These are phyloP conservation scores for Pseudovirgaria hyperparasitica DNA, from an alignment of 2,329 filamentous ascomycete genomes.

Conservation along the genomic window DNA sequence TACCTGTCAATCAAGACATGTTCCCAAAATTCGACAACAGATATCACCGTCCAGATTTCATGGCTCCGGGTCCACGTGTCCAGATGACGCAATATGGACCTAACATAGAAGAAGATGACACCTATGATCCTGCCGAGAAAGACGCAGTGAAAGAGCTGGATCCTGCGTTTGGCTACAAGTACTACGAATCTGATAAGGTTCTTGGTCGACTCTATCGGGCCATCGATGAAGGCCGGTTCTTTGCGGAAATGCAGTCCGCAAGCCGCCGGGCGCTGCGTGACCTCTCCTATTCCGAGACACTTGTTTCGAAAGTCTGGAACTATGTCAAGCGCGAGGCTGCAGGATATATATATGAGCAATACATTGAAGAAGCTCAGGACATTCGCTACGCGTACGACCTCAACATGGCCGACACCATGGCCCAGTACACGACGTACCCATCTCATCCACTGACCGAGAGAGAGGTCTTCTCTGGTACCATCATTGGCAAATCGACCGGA, in stretches of 20 bases:
- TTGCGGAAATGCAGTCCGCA: slow-evolving; percentile 15
- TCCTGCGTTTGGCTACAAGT: slow-evolving; percentile 27
- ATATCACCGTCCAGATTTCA: slow-evolving; percentile 37
- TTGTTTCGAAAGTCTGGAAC: slow-evolving; percentile 23
- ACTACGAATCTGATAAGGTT: slow-evolving; percentile 55
- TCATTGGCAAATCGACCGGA: slow-evolving; percentile 37
- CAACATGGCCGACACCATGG: slow-evolving; percentile 36
- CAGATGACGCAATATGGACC: too few relatives aligned
- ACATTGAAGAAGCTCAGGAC: slow-evolving; percentile 26
- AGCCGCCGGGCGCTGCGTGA: too few relatives aligned
- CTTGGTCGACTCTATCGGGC: slow-evolving; percentile 59
- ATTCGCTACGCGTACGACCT: slow-evolving; percentile 41
- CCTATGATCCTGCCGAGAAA: slow-evolving; percentile 24
- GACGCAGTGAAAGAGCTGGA: slow-evolving; percentile 4
- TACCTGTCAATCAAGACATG: slow-evolving; percentile 10
- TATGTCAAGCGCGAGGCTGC: slow-evolving; percentile 28
- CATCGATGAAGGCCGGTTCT: slow-evolving; percentile 60
- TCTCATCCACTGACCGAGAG: slow-evolving; percentile 18
- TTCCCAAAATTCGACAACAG: slow-evolving; percentile 8
- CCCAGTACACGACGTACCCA: slow-evolving; percentile 17
- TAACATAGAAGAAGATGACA: slow-evolving; percentile 16
- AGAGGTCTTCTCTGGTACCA: slow-evolving; percentile 43
- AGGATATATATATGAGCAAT: slow-evolving; percentile 27
- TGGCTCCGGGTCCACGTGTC: slow-evolving; percentile 36
- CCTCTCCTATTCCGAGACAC: slow-evolving; percentile 6